Evolutionary conservation across 2,329 filamentous ascomycete genomes (phyloP).

Genomic region (Aspergillus puulaauensis): DNA sequence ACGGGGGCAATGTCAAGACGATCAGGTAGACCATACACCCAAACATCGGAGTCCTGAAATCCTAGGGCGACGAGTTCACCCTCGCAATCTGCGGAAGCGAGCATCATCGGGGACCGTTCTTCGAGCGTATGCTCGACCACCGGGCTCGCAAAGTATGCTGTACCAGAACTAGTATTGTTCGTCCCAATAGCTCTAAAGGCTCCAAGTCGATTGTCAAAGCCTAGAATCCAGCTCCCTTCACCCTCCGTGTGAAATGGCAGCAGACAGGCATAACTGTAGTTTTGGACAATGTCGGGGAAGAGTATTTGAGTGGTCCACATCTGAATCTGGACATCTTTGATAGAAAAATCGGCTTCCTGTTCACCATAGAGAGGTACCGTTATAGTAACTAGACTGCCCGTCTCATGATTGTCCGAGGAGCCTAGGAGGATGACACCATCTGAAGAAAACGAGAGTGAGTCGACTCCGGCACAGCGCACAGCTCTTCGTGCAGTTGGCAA

Average conservation of each 20-base stretch:
- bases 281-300: slow-evolving; percentile 76
- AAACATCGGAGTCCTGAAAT: slow-evolving; percentile 70
- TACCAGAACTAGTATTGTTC: slow-evolving; percentile 72
- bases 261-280: slow-evolving; percentile 74
- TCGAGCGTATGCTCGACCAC: slow-evolving; percentile 44
- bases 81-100: slow-evolving; percentile 66
- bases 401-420: slow-evolving; percentile 65
- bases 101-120: slow-evolving; percentile 66
- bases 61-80: slow-evolving; percentile 73
- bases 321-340: slow-evolving; percentile 64
- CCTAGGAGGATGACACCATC: slow-evolving; percentile 78
- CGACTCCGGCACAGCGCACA: slow-evolving; percentile 75
- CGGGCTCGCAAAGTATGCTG: slow-evolving; percentile 76
- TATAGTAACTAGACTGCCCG: slow-evolving; percentile 71
- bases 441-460: slow-evolving; percentile 71
- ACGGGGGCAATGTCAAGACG: slow-evolving; percentile 59
- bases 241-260: slow-evolving; percentile 51
- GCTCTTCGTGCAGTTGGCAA: slow-evolving; percentile 67
- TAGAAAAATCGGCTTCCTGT: slow-evolving; percentile 49
- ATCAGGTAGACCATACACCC: slow-evolving; percentile 76
- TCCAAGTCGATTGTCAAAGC: slow-evolving; percentile 73
- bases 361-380: slow-evolving; percentile 76
- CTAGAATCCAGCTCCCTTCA: slow-evolving; percentile 74
- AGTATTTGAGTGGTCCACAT: slow-evolving; percentile 85
- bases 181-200: slow-evolving; percentile 75